These are phyloP conservation scores for Baudoinia panamericana DNA, from an alignment of 495 filamentous ascomycete species.

Conservation along the genomic window DNA sequence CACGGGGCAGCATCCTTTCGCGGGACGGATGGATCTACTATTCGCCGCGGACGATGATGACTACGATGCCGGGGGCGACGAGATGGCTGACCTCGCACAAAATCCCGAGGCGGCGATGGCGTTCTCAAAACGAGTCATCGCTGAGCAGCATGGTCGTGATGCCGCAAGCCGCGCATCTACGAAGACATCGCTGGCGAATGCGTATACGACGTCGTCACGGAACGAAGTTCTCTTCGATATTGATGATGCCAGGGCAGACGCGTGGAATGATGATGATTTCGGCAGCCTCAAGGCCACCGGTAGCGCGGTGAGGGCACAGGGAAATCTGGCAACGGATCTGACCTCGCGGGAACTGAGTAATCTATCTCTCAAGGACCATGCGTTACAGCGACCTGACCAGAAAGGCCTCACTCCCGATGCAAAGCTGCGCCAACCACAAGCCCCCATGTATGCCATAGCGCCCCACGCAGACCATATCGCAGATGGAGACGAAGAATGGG, in stretches of 20 bases:
- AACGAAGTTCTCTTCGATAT: constrained; percentile 32
- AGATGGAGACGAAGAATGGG: constrained; percentile 25
- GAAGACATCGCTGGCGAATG: too few relatives aligned
- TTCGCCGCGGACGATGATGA: constrained; percentile 17
- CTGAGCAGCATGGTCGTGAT: constrained; percentile 10
- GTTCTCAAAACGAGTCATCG: constrained; percentile 17
- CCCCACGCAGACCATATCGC: not conserved
- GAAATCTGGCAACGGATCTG: too few relatives aligned
- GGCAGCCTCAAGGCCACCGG: constrained; percentile 39
- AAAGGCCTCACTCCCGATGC: not conserved
- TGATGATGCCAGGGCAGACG: constrained; percentile 17
- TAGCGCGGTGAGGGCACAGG: too few relatives aligned
- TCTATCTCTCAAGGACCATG: not conserved
- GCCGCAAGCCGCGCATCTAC: too few relatives aligned
- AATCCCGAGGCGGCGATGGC: constrained; percentile 21
- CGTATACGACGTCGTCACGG: too few relatives aligned
- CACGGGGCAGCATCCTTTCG: constrained; percentile 16
- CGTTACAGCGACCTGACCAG: not conserved
- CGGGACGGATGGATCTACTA: constrained; percentile 17
- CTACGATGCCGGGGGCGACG: constrained; percentile 19
- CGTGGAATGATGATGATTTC: constrained; percentile 34
- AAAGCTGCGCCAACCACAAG: too few relatives aligned
- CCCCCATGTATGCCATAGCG: too few relatives aligned
- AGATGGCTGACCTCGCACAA: constrained; percentile 13
- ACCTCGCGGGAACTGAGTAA: not conserved